These are phyloP conservation scores for Trametes pubescens DNA, from an alignment of 1,284 basidiomycete species.

Conservation along the genomic window DNA sequence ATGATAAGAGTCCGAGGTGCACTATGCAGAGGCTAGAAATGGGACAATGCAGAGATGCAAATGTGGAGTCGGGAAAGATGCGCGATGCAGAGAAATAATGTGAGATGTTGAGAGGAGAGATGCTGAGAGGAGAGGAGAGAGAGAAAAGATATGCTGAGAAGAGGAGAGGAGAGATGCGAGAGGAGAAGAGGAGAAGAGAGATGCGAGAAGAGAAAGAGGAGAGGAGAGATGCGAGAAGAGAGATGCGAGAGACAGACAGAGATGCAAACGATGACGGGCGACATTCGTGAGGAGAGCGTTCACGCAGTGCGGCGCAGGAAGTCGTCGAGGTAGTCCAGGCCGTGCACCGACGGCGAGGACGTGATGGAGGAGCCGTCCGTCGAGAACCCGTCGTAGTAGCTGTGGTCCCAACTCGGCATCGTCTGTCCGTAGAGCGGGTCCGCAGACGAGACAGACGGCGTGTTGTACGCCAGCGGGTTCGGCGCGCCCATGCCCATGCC, in stretches of 20 bases:
- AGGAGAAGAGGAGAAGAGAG: constrained; percentile 1
- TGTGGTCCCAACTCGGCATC: not conserved
- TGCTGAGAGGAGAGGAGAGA: too few species aligned
- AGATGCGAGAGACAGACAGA: not conserved
- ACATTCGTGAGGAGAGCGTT: not conserved
- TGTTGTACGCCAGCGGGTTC: not conserved
- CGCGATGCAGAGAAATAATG: not conserved
- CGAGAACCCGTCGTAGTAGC: not conserved
- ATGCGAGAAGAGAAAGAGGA: not conserved
- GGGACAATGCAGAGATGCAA: not conserved
- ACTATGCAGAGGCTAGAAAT: constrained; percentile 3
- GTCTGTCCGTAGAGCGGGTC: not conserved
- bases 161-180: constrained; percentile 3
- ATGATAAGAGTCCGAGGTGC: constrained; percentile 2
- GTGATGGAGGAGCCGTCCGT: not conserved
- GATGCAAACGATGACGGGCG: not conserved
- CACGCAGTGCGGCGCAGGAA: not conserved
- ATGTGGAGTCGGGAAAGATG: not conserved
- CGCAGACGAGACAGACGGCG: not conserved
- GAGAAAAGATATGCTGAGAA: not conserved
- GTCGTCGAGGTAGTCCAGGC: not conserved
- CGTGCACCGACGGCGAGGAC: constrained; percentile 4
- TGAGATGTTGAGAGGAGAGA: not conserved
- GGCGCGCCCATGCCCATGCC: not conserved
- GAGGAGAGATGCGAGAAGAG: not conserved